Conservation (phyloP, 2,329 filamentous ascomycete genomes). For the Pseudocercospora cruenta region DNA sequence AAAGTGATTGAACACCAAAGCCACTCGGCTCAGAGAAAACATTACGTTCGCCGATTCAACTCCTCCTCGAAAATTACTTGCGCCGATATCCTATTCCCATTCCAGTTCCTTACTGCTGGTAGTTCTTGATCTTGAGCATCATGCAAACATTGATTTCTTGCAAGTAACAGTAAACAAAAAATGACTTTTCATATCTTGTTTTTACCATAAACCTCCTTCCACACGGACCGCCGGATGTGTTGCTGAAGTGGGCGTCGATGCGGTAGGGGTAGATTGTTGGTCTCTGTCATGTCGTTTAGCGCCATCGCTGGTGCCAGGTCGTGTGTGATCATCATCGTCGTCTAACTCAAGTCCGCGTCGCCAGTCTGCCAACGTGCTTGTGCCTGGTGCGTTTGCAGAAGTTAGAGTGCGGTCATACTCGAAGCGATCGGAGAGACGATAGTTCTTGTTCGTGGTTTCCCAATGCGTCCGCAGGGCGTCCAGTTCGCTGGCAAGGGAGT, state of each 20-base stretch:
- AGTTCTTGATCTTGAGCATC: neutral
- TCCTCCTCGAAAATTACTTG: neutral
- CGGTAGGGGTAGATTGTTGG: conserved; percentile 12
- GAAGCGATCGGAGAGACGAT: conserved; percentile 87
- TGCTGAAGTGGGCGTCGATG: conserved; percentile 8
- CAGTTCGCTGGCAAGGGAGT: conserved; percentile 88
- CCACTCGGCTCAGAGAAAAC: neutral
- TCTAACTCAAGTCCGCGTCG: conserved; percentile 70
- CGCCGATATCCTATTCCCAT: neutral
- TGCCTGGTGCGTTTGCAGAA: conserved; percentile 47
- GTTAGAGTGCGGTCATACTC: conserved; percentile 61
- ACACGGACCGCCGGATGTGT: neutral
- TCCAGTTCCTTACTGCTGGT: neutral
- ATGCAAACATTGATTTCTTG: conserved; percentile 5
- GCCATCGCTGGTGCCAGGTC: conserved; percentile 21
- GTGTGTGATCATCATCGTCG: conserved; percentile 33
- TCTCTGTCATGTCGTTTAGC: conserved; percentile 2
- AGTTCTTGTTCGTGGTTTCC: conserved; percentile 95
- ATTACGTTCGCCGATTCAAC: neutral
- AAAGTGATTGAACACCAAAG: neutral
- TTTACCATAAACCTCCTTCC: conserved; percentile 7
- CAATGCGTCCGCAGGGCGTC: conserved; percentile 89
- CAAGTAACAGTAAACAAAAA: neutral
- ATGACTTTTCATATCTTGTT: neutral
- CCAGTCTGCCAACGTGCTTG: conserved; percentile 80